These are phyloP conservation scores for Apiotrichum gracile DNA, from an alignment of 1,284 basidiomycete genomes.

Conservation along the genomic window DNA sequence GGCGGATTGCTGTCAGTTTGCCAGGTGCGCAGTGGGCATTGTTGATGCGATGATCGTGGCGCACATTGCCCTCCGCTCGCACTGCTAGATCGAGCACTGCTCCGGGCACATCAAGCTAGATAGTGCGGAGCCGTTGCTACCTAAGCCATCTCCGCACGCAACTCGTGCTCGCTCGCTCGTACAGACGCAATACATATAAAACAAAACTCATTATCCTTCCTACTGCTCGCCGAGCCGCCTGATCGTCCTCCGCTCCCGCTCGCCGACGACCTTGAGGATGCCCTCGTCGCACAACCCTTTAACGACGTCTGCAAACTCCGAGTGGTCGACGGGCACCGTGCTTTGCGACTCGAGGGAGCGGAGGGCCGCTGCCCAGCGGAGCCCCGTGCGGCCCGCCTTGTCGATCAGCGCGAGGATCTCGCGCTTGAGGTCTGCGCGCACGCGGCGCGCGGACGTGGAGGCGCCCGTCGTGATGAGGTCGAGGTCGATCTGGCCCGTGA, in stretches of 20 bases:
- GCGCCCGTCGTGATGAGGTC: conserved; percentile 92
- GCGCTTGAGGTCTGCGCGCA: conserved; percentile 76
- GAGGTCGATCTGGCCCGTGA: conserved; percentile 87
- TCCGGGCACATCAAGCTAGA: too few relatives aligned
- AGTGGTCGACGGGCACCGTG: conserved; percentile 64
- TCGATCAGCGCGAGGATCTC: conserved; percentile 66
- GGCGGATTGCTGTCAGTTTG: too few relatives aligned
- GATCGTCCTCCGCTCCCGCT: conserved; percentile 76
- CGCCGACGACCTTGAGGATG: conserved; percentile 72
- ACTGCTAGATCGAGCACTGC: too few relatives aligned
- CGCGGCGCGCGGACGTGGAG: conserved; percentile 70
- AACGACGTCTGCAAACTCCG: conserved; percentile 77
- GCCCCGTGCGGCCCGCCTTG: conserved; percentile 56
- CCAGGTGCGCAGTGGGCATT: too few relatives aligned
- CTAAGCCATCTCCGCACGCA: too few relatives aligned
- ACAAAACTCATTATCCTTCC: too few relatives aligned
- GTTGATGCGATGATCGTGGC: too few relatives aligned
- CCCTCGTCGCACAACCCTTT: conserved; percentile 73
- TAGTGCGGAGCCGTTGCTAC: too few relatives aligned
- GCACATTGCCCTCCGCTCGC: too few relatives aligned
- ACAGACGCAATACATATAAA: too few relatives aligned
- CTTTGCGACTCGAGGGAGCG: conserved; percentile 71
- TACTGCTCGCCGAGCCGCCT: conserved; percentile 29
- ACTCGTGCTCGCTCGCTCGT: too few relatives aligned
- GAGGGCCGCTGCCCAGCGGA: conserved; percentile 73